Evolutionary conservation across 208 protist species (phyloP).

Genomic region (Crithidia mellificae): DNA sequence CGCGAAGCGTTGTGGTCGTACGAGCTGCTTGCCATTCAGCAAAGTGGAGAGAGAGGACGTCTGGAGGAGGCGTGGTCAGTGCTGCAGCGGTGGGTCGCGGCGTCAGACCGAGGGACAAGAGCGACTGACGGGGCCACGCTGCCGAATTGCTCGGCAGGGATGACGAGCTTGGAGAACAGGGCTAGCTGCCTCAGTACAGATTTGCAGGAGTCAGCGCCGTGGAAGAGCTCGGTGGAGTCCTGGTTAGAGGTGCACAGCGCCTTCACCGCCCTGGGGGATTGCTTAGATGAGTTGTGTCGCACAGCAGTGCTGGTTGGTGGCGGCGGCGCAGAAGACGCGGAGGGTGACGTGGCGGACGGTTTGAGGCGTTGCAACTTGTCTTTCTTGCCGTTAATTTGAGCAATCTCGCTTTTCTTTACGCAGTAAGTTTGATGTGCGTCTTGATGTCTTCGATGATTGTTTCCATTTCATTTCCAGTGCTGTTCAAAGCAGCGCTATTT

Average conservation of each 20-base stretch:
- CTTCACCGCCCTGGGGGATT: conserved; percentile 30
- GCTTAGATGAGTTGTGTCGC: conserved; percentile 41
- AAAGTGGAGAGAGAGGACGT: conserved; percentile 8
- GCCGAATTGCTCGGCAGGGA: too few relatives aligned
- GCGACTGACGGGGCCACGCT: too few relatives aligned
- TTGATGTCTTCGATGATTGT: too few relatives aligned
- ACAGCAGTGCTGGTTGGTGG: conserved; percentile 35
- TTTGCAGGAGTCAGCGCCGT: not conserved
- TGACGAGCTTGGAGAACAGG: too few relatives aligned
- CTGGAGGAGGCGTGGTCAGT: conserved; percentile 20
- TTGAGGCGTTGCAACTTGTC: not conserved
- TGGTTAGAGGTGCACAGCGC: conserved; percentile 37
- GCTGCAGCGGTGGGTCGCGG: conserved; percentile 15
- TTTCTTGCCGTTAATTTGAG: conserved; percentile 20
- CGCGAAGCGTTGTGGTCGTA: conserved; percentile 32
- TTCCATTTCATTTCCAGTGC: too few relatives aligned
- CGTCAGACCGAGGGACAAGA: too few relatives aligned
- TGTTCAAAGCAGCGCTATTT: too few relatives aligned
- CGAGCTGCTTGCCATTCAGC: conserved; percentile 28
- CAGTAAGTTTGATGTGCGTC: too few relatives aligned
- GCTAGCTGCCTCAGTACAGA: not conserved
- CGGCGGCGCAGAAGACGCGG: not conserved
- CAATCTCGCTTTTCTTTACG: not conserved
- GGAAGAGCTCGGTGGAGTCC: conserved; percentile 21
- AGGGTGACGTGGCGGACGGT: not conserved